phyloP scores from a whole-genome alignment of 345 rosid genomes.

The Anacardium occidentale region DNA sequence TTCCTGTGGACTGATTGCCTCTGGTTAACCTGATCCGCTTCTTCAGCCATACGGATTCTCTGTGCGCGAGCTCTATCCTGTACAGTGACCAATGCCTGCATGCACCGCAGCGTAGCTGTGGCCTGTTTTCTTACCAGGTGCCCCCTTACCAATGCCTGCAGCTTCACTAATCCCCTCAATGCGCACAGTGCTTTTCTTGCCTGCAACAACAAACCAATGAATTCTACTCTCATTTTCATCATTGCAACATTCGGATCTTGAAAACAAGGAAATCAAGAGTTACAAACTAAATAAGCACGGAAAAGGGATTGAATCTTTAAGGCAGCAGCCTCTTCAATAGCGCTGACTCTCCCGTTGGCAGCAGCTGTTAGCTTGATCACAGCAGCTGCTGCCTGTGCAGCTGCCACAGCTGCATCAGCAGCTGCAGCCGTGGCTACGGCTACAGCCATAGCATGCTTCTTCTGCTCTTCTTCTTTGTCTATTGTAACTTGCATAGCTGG shows the following conservation, averaged over 20 bases:
- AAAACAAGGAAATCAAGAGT: not conserved
- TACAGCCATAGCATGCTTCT: slow-evolving; percentile 46
- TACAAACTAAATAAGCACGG: slow-evolving; percentile 80
- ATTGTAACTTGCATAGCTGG: slow-evolving; percentile 7
- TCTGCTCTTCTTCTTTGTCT: slow-evolving; percentile 44
- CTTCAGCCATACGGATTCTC: slow-evolving; percentile 56
- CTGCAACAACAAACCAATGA: slow-evolving; percentile 35
- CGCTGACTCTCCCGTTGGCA: slow-evolving; percentile 27
- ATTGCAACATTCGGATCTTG: not conserved
- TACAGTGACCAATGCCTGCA: slow-evolving; percentile 80
- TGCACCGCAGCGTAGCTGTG: slow-evolving; percentile 76
- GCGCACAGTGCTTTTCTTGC: slow-evolving; percentile 92
- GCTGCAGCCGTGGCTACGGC: slow-evolving; percentile 44
- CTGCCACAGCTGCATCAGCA: slow-evolving; percentile 45
- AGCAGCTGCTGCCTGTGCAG: slow-evolving; percentile 55
- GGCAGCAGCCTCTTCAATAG: slow-evolving; percentile 61
- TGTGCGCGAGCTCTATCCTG: slow-evolving; percentile 79
- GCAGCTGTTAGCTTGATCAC: slow-evolving; percentile 43
- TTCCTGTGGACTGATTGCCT: slow-evolving; percentile 54
- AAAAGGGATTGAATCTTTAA: slow-evolving; percentile 71
- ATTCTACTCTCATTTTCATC: not conserved
- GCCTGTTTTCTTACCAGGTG: slow-evolving; percentile 90
- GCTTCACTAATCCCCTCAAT: slow-evolving; percentile 79
- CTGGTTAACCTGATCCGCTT: slow-evolving; percentile 36
- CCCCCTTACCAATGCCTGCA: slow-evolving; percentile 88